Evolutionary conservation across 2,329 filamentous ascomycete genomes (phyloP).

Genomic region (Emergomyces orientalis): DNA sequence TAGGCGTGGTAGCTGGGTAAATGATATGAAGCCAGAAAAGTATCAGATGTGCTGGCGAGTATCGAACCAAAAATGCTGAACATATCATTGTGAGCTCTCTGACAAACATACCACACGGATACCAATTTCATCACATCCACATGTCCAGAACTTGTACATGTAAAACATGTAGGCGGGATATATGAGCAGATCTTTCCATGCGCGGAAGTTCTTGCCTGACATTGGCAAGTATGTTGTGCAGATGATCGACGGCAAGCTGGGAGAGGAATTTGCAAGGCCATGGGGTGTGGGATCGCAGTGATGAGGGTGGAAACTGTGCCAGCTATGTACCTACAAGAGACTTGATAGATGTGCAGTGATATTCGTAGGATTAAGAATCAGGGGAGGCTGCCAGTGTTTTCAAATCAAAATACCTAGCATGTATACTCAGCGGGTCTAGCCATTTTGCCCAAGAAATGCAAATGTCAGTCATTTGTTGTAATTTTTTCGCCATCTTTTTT

Average conservation of each 20-base stretch:
- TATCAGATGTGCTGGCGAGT: conserved; percentile 11
- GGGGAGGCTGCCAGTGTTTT: background rate
- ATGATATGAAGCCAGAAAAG: conserved; percentile 1
- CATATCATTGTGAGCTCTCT: background rate
- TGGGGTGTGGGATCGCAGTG: conserved; percentile 11
- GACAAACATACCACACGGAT: conserved; percentile 26
- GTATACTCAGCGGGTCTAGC: too few relatives aligned
- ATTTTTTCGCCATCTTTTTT: background rate
- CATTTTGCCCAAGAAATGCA: too few relatives aligned
- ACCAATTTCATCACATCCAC: conserved; percentile 45
- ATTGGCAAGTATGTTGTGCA: conserved; percentile 45
- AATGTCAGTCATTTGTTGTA: too few relatives aligned
- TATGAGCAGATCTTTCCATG: conserved; percentile 46
- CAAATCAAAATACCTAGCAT: background rate
- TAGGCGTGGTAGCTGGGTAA: conserved; percentile 3
- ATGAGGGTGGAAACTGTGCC: conserved; percentile 6
- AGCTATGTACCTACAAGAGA: conserved; percentile 9
- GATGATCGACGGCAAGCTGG: conserved; percentile 33
- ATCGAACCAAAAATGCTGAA: background rate
- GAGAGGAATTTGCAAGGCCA: background rate
- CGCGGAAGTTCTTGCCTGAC: conserved; percentile 45
- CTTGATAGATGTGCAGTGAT: conserved; percentile 4
- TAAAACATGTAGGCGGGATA: too few relatives aligned
- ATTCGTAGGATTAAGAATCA: background rate
- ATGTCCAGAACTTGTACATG: conserved; percentile 36